Evolutionary conservation across 495 filamentous ascomycete species (phyloP).

Genomic region (Amniculicola lignicola): DNA sequence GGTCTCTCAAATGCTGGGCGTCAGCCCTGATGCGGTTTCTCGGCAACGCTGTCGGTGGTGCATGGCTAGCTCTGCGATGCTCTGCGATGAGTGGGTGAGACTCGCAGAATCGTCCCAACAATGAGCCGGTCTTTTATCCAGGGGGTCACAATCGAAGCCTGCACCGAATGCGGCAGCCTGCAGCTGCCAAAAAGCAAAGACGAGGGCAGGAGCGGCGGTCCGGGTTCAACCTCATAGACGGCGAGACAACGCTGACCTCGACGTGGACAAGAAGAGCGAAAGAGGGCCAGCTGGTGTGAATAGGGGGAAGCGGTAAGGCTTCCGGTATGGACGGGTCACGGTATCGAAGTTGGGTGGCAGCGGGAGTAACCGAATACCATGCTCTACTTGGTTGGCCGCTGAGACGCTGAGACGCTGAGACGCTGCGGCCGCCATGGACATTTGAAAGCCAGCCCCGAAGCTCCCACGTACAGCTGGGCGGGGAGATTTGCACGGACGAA

Average conservation of each 20-base stretch:
- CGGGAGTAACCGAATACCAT: no score
- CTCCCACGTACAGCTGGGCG: no score
- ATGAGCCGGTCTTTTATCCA: slow-evolving; percentile 22
- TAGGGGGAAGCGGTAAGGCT: neutral
- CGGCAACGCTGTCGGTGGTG: neutral
- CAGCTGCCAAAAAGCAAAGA: neutral
- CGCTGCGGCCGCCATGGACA: neutral
- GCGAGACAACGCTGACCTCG: neutral
- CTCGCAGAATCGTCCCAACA: neutral
- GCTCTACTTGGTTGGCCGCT: no score
- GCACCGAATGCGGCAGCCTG: neutral
- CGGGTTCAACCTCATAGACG: neutral
- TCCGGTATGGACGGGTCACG: no score
- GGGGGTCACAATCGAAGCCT: slow-evolving; percentile 5
- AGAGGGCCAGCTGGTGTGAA: neutral
- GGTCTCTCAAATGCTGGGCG: no score
- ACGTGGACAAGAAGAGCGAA: neutral
- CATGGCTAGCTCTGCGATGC: neutral
- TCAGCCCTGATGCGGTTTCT: neutral
- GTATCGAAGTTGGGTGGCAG: no score
- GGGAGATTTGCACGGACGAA: no score
- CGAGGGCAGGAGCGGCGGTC: neutral
- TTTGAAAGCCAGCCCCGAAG: no score
- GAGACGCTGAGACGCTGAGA: no score
- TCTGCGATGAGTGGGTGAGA: neutral